Evolutionary conservation across 805 yeast genomes (phyloP).

Genomic region (Ogataea degrootiae): DNA sequence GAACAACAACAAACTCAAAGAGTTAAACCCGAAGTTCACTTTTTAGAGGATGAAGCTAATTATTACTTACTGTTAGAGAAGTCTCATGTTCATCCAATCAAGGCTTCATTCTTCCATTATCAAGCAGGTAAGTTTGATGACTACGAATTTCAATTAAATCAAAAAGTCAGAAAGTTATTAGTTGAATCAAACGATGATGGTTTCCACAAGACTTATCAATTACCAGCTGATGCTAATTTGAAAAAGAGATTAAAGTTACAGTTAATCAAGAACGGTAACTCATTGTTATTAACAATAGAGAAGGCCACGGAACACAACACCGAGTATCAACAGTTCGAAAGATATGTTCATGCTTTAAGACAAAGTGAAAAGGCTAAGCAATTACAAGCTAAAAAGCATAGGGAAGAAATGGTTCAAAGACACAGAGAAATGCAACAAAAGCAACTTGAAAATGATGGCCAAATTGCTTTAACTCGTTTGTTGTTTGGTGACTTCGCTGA

Average conservation of each 20-base stretch:
- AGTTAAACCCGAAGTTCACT: conserved; percentile 4
- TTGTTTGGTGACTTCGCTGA: neutral
- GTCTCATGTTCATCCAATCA: conserved; percentile 1
- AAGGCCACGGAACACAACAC: neutral
- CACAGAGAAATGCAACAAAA: neutral
- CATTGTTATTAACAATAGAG: conserved; percentile 15
- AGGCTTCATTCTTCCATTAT: neutral
- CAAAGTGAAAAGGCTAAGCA: neutral
- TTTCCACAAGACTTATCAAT: conserved; percentile 13
- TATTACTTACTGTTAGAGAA: conserved; percentile 23
- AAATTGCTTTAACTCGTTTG: conserved; percentile 2
- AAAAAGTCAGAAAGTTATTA: conserved; percentile 8
- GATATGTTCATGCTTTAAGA: neutral
- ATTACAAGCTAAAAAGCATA: neutral
- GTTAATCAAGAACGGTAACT: conserved; percentile 17
- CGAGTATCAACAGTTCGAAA: conserved; percentile 1
- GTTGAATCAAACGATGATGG: conserved; percentile 21
- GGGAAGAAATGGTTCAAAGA: neutral
- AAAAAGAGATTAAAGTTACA: conserved; percentile 11
- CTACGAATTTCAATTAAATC: conserved; percentile 19
- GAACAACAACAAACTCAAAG: neutral
- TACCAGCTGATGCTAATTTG: conserved; percentile 23
- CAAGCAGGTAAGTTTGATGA: conserved; percentile 11
- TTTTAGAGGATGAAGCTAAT: conserved; percentile 16
- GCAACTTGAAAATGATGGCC: neutral